Evolutionary conservation across 768 basidiomycete genomes (phyloP), one percentile per base, ranked within the genome.

Genomic region (Lanmaoa rubissima): DNA sequence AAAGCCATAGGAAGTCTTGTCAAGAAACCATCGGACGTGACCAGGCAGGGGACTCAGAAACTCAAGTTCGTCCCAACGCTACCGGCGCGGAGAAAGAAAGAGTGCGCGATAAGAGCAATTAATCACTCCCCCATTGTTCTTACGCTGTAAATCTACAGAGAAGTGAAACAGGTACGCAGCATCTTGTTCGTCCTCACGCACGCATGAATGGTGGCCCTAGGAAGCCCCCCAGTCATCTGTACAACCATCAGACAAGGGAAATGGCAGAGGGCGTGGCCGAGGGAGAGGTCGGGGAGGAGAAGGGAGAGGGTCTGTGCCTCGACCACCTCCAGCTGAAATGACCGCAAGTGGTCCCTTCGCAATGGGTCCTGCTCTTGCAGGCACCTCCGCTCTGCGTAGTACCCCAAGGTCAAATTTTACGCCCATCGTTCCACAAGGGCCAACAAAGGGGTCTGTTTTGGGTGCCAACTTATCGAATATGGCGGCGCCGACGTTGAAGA

Each of bases 261-360:
- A 81, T 45, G 83, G 78, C 16, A 70, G 74, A 44, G 77, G 77
- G 17, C 73, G 80, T 5, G 82, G 80, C 3, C 78, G 76, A 44
- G 82, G 75, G 9, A 73, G 77, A 39, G 82, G 85, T 8, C 68
- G 80, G 51, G 82, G 83, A n/a, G 71, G 79, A 12, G 84, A 82
- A 46, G 73, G 80, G 35, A 82, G 80, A 42, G 81, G 75, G 4
- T 62, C 73, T 0, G 65, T 73, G 61, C 82, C 76, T 16, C 66
- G 73, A 28, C 80, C 79, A 0, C 74, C 85, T 46, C 72, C 80
- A 2, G 75, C 75, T 8, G 86, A 89, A 73, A 90, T 93, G 90
- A 87, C 82, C 17, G 91, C 91, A 1, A 91, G 88, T 65, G 91
- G 91, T 4, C 91, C 91, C 14, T 93, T 93, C 63, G 89, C 91